phyloP scores from a whole-genome alignment of 2,329 filamentous ascomycete genomes.

The Fusarium buxicola region DNA sequence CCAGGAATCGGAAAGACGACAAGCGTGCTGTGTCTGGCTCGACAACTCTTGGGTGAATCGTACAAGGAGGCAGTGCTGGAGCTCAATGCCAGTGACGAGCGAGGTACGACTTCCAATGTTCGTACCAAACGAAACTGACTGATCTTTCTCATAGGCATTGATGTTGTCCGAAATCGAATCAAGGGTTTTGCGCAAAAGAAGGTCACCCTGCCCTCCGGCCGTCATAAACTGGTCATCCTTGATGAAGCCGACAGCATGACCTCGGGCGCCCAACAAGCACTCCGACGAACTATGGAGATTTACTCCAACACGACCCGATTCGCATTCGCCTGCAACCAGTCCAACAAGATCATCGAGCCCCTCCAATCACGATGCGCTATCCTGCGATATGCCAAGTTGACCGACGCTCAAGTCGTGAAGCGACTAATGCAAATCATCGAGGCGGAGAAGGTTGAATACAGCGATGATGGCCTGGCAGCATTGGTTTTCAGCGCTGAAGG shows the following conservation, averaged over 20 bases:
- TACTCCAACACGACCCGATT: conserved; percentile 97
- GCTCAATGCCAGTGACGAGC: conserved; percentile 94
- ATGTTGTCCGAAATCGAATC: conserved; percentile 96
- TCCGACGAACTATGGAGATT: conserved; percentile 97
- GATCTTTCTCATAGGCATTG: conserved; percentile 72
- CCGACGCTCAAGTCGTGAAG: conserved; percentile 92
- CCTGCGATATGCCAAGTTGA: conserved; percentile 90
- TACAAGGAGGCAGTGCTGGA: conserved; percentile 99
- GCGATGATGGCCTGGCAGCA: conserved; percentile 94
- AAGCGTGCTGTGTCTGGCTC: conserved; percentile 90
- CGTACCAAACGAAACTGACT: too few relatives aligned
- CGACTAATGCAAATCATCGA: conserved; percentile 91
- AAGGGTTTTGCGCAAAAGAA: conserved; percentile 99
- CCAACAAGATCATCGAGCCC: conserved; percentile 99
- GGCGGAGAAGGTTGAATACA: conserved; percentile 89
- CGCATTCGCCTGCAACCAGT: conserved; percentile 98
- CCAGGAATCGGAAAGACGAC: conserved; percentile 99
- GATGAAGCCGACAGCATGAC: conserved; percentile 99
- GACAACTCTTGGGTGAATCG: conserved; percentile 88
- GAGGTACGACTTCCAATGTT: conserved; percentile 65
- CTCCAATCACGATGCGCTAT: conserved; percentile 97
- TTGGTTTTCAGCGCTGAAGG: conserved; percentile 97
- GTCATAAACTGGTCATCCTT: conserved; percentile 96
- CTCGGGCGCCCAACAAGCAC: conserved; percentile 92
- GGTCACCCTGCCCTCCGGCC: conserved; percentile 88